Conservation (phyloP, 176 grass and related monocot species). For the Typha latifolia region DNA sequence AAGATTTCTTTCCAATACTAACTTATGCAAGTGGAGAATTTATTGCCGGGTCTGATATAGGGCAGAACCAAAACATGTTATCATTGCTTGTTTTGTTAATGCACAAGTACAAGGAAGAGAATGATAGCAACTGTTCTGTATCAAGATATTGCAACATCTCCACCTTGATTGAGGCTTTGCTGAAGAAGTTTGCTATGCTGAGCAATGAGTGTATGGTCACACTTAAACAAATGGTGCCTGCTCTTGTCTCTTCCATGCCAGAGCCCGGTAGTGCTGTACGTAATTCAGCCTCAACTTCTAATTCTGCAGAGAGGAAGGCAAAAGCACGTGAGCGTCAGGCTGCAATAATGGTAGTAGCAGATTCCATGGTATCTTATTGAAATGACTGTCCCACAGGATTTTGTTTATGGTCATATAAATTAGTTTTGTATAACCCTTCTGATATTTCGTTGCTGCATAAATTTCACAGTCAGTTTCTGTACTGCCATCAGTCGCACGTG, state of each 20-base stretch:
- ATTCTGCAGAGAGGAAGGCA: conserved; percentile 56
- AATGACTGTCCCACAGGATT: neutral
- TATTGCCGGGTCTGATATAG: conserved; percentile 29
- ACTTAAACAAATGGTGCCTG: conserved; percentile 59
- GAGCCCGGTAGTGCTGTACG: conserved; percentile 23
- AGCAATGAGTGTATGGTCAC: conserved; percentile 43
- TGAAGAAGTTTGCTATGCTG: conserved; percentile 80
- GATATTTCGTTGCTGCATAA: no score
- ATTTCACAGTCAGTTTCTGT: no score
- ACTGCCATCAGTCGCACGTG: no score
- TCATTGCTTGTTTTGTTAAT: conserved; percentile 71
- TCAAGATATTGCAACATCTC: conserved; percentile 76
- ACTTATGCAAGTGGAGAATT: conserved; percentile 53
- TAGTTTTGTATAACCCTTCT: no score
- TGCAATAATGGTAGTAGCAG: conserved; percentile 72
- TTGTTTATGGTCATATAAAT: neutral
- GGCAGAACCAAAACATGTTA: conserved; percentile 60
- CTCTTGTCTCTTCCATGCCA: conserved; percentile 35
- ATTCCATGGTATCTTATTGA: neutral
- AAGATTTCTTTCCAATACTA: conserved; percentile 56
- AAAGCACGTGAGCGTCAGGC: conserved; percentile 83
- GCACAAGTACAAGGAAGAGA: conserved; percentile 77
- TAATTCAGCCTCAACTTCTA: conserved; percentile 39
- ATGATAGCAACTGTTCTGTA: conserved; percentile 49
- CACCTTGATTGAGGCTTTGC: conserved; percentile 64